Base-by-base conservation (phyloP, 148 eudicot species). In the Cornus florida region DNA sequence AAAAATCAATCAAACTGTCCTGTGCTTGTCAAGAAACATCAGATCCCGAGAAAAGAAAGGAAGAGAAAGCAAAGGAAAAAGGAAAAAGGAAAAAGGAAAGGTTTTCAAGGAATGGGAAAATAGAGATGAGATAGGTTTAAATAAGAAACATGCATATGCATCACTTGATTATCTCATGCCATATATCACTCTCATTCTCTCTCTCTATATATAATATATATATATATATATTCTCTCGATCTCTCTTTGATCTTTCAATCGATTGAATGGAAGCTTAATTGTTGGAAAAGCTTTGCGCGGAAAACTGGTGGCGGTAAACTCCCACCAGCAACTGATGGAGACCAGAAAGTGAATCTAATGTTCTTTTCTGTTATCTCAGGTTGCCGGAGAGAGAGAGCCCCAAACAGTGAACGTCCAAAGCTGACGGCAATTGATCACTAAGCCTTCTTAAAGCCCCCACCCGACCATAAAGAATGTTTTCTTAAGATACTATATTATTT, bases 291-390 rank as follows among this genome's bases (percentile, higher is more conserved):
- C 76, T 83, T 82, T 39, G 72, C 35, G 75, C 69, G 80, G 83
- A 67, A 72, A 80, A 83, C 86, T 71, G 75, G 75, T 67, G 69
- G 85, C 72, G 78, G 50, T 53, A 60, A 48, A 74, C 86, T 41
- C 72, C 81, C 79, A 90, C 94, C 92, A 88, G 91, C 84, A 80
- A 80, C 84, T 88, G 97, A 92, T 80, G 77, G 85, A 79, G 92
- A 92, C 91, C 16, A 69, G 7, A 70, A n/a, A 39, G 22, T 59
- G 65, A 60, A 6, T 64, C 16, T 50, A 73, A 67, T 71, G 69
- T 48, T 65, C n/a, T 72, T 65, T 41, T 60, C 57, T 69, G 10
- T 33, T 75, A 19, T 50, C 23, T 50, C 41, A 72, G 65, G 38
- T 67, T 41, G 73, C 9, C 46, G 41, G 56, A 24, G 56, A 57